Percentiles rank a stretch among this genome's conserved stretches.
These are phyloP conservation scores for Parasitella parasitica DNA, from an alignment of 371 early-diverging fungal genomes.

Conservation along the genomic window DNA sequence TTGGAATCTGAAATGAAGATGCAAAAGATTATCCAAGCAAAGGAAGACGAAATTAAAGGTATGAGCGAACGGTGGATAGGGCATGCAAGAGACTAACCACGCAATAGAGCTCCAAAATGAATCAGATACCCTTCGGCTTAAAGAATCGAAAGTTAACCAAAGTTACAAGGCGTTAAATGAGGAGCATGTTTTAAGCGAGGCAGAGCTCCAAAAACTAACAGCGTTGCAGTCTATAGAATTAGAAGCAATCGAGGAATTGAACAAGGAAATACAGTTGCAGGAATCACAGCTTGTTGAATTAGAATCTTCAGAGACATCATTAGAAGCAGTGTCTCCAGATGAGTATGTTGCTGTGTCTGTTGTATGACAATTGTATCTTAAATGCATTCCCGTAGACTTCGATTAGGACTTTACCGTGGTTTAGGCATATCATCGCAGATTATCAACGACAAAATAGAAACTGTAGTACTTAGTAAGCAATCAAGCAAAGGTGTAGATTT, in stretches of 20 bases:
- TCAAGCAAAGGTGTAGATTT: neutral
- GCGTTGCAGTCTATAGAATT: too few relatives aligned
- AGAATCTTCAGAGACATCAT: neutral
- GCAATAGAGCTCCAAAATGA: neutral
- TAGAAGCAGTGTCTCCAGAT: neutral
- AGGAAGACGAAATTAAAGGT: neutral
- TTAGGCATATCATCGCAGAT: neutral
- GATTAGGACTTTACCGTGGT: neutral
- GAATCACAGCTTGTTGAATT: neutral
- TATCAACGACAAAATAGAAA: neutral
- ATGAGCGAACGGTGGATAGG: too few relatives aligned
- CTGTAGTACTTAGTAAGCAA: neutral
- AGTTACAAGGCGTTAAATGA: neutral
- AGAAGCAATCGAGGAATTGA: neutral
- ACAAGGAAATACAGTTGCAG: neutral
- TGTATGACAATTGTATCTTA: too few relatives aligned
- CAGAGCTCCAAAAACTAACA: neutral
- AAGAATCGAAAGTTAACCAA: neutral
- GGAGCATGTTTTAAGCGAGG: neutral
- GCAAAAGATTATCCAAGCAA: too few relatives aligned
- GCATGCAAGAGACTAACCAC: neutral
- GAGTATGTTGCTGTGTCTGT: neutral
- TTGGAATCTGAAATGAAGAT: too few relatives aligned
- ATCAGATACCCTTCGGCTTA: neutral
- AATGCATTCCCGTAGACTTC: neutral